Evolutionary conservation across 371 early-diverging fungal genomes (phyloP), one percentile per base, ranked within the genome.

Genomic region (Vairimorpha apis): DNA sequence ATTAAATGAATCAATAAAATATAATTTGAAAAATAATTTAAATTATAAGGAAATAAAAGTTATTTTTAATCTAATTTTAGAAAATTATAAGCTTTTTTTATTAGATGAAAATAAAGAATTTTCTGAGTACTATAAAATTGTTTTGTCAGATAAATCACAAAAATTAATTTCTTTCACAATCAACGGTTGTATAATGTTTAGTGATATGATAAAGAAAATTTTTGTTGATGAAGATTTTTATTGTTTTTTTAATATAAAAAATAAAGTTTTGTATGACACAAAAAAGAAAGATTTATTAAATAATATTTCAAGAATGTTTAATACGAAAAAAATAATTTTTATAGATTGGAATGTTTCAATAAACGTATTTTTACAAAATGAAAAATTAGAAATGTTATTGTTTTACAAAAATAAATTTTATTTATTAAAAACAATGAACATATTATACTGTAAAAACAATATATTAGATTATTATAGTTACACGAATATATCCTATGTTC

Each of bases 251-350:
- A 59, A 59, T 35, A 59, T 59, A 30, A 37, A 33, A 35, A 37
- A 59, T 59, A 8, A 35, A 25, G n/a, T 59, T 33, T 4, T 35
- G 16, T 35, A 12, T 7, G 35, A 59, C n/a, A 35, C 12, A 35
- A 35, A 13, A 16, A 21, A 59, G 30, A 12, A 35, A 4, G n/a
- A 35, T 2, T 2, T 35, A 3, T 1, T 12, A 35, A 59, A 59
- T 59, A 3, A 59, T 16, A 35, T 59, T 35, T 12, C n/a, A 37
- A 59, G n/a, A 35, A 59, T 59, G 59, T 59, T 59, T 59, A 35
- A 2, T 35, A 35, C 38, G 25, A 4, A 1, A 8, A 30, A 59
- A 13, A n/a, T 35, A 13, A 16, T 59, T 13, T 59, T 59, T 59
- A 5, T 5, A 35, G 59, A 59, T 35, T 35, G n/a, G 16, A 59